These are phyloP conservation scores for Pseudogymnoascus sp. DNA, from an alignment of 2,329 filamentous ascomycete genomes.

Conservation along the genomic window DNA sequence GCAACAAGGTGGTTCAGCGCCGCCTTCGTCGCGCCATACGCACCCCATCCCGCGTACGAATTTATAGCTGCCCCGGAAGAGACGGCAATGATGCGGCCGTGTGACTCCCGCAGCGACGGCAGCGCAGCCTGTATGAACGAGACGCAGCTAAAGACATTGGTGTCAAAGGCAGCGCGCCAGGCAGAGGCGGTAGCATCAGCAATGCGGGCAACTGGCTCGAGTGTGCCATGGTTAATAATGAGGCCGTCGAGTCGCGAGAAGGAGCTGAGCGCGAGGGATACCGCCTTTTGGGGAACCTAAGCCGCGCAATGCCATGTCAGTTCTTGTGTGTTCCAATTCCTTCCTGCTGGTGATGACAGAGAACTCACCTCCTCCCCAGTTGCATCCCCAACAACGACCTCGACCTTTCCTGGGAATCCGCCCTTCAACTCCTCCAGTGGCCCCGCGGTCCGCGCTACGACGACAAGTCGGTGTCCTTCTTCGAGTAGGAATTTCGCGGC, in stretches of 20 bases:
- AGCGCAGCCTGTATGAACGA: conserved; percentile 65
- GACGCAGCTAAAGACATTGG: conserved; percentile 80
- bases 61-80: conserved; percentile 68
- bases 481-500: conserved; percentile 43
- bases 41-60: conserved; percentile 65
- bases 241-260: conserved; percentile 73
- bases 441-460: conserved; percentile 46
- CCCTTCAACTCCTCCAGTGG: conserved; percentile 43
- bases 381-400: conserved; percentile 44
- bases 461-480: conserved; percentile 46
- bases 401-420: conserved; percentile 45
- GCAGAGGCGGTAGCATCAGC: conserved; percentile 58
- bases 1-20: conserved; percentile 70
- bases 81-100: conserved; percentile 67
- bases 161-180: conserved; percentile 69
- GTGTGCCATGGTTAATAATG: conserved; percentile 77
- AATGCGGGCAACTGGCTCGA: conserved; percentile 68
- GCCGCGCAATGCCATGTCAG: not conserved
- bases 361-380: not conserved
- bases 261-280: conserved; percentile 53
- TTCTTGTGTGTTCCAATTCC: not conserved
- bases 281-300: conserved; percentile 49
- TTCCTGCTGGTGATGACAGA: not conserved
- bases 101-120: conserved; percentile 55
- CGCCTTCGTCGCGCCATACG: conserved; percentile 77